Percentiles rank a stretch among this genome's conserved stretches.
phyloP scores from a whole-genome alignment of 2,329 filamentous ascomycete genomes.

The Pseudogymnoascus sp. region DNA sequence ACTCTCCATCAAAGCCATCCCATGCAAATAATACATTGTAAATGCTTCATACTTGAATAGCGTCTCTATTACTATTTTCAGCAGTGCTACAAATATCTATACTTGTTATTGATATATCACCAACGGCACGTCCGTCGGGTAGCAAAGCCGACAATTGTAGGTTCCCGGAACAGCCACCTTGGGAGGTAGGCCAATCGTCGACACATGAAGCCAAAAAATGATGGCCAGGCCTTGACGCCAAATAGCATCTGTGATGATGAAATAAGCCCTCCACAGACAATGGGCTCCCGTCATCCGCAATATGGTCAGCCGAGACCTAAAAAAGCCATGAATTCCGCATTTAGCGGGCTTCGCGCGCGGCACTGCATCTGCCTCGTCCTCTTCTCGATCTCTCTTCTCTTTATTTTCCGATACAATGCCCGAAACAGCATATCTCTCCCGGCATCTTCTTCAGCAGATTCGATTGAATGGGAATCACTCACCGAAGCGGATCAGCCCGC shows the following conservation, averaged over 20 bases:
- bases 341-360: background rate
- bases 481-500: background rate
- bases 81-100: background rate
- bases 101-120: background rate
- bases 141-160: background rate
- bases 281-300: background rate
- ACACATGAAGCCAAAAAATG: background rate
- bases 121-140: background rate
- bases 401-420: background rate
- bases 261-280: background rate
- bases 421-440: background rate
- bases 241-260: background rate
- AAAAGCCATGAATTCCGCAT: background rate
- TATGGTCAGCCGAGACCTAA: background rate
- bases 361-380: background rate
- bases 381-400: background rate
- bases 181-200: background rate
- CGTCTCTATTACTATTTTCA: background rate
- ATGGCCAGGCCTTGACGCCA: background rate
- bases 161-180: background rate
- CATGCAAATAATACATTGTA: background rate
- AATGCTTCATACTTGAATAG: background rate
- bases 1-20: background rate
- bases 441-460: background rate
- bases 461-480: background rate